A percentile compares a stretch with the other conserved stretches of the same genome.
Conservation (phyloP, 345 rosid genomes). For the Eucalyptus regnans region DNA sequence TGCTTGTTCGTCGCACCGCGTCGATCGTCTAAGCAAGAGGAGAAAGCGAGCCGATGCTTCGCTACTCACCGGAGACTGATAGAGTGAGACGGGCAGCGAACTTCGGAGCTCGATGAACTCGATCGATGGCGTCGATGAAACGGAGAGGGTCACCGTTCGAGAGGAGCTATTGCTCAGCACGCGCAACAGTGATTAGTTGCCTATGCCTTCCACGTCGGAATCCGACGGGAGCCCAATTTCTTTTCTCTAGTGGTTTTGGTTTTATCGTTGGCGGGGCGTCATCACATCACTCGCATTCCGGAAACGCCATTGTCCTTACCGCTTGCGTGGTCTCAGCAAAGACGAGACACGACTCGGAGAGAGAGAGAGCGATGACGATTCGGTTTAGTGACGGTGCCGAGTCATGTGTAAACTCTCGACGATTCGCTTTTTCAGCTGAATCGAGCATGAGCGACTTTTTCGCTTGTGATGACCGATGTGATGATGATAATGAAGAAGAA, state of each 20-base stretch:
- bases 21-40: neutral
- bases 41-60: neutral
- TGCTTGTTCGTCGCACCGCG: neutral
- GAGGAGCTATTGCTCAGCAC: neutral
- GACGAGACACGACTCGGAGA: neutral
- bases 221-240: neutral
- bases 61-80: neutral
- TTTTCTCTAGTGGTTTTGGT: neutral
- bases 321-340: neutral
- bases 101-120: neutral
- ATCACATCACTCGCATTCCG: neutral
- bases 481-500: neutral
- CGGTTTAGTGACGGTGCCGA: neutral
- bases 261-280: neutral
- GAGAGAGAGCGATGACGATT: neutral
- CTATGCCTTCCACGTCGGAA: neutral
- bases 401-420: neutral
- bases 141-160: neutral
- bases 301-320: neutral
- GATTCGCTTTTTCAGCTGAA: neutral
- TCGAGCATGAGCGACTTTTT: neutral
- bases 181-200: neutral
- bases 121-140: neutral
- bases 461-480: neutral
- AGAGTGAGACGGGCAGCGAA: neutral